Conservation (phyloP, 768 basidiomycete species). For the Suillus paluster region DNA sequence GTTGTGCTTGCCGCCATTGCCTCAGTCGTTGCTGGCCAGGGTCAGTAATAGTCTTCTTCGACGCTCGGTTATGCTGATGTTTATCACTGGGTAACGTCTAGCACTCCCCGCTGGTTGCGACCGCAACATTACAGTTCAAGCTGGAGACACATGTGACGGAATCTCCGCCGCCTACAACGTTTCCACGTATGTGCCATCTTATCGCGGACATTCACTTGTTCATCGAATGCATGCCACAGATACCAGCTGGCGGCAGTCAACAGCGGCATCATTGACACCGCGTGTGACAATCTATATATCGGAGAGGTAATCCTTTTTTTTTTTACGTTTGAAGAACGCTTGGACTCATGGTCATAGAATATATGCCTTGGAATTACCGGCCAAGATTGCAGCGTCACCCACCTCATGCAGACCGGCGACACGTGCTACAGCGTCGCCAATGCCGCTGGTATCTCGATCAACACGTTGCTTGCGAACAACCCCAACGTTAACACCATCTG, state of each 20-base stretch:
- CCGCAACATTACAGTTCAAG: conserved; percentile 53
- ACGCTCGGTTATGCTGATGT: conserved; percentile 1
- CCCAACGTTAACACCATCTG: conserved; percentile 60
- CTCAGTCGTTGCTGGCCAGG: conserved; percentile 12
- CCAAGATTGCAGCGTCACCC: conserved; percentile 59
- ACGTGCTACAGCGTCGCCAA: conserved; percentile 50
- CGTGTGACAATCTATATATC: conserved; percentile 59
- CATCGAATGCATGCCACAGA: conserved; percentile 43
- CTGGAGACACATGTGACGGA: conserved; percentile 58
- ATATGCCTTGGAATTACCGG: conserved; percentile 62
- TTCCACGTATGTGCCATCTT: conserved; percentile 46
- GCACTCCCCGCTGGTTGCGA: conserved; percentile 41
- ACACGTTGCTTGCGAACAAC: conserved; percentile 62
- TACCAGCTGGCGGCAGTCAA: conserved; percentile 65
- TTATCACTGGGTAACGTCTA: no score
- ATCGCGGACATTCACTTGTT: neutral
- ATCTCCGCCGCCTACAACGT: conserved; percentile 54
- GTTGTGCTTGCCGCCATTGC: conserved; percentile 9
- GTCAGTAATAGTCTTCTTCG: conserved; percentile 17
- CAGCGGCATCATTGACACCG: conserved; percentile 48
- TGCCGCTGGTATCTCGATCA: conserved; percentile 46
- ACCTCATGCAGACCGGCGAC: conserved; percentile 53
- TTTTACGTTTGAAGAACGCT: neutral
- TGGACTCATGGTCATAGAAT: conserved; percentile 26
- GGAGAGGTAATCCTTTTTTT: conserved; percentile 52